phyloP scores from a whole-genome alignment of 495 filamentous ascomycete genomes.

The Talaromyces liani region DNA sequence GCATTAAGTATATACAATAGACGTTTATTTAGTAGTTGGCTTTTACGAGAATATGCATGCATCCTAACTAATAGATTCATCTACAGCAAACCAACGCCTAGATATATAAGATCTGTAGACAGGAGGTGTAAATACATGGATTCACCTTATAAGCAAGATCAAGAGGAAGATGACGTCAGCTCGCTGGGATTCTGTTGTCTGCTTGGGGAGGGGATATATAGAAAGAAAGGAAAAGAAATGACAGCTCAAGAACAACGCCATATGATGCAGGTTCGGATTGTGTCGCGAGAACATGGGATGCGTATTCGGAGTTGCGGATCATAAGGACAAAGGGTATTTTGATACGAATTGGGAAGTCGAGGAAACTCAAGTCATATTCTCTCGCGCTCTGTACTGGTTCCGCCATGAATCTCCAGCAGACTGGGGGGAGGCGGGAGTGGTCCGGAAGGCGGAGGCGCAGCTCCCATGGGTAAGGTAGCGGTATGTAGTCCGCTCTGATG shows the following conservation, averaged over 20 bases:
- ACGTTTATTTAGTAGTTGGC: not conserved
- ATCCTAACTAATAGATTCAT: not conserved
- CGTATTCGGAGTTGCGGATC: not conserved
- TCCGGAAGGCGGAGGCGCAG: constrained; percentile 32
- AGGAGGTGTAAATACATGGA: not conserved
- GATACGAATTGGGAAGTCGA: not conserved
- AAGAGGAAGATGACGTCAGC: not conserved
- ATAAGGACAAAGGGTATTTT: not conserved
- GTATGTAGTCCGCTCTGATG: constrained; percentile 32
- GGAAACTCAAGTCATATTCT: constrained; percentile 11
- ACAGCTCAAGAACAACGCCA: constrained; percentile 2
- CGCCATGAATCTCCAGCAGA: constrained; percentile 27
- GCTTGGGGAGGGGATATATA: not conserved
- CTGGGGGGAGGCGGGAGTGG: constrained; percentile 33
- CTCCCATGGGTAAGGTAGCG: constrained; percentile 34
- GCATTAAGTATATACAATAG: not conserved
- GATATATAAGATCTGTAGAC: not conserved
- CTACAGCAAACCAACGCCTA: not conserved
- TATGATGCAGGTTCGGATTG: constrained; percentile 25
- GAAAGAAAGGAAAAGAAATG: not conserved
- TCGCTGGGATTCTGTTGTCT: not conserved
- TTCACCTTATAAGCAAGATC: not conserved
- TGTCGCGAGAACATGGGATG: constrained; percentile 47
- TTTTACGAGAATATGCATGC: not conserved
- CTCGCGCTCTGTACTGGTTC: constrained; percentile 22